Conservation (phyloP, 371 early-diverging fungal genomes). For the Ordospora colligata region DNA sequence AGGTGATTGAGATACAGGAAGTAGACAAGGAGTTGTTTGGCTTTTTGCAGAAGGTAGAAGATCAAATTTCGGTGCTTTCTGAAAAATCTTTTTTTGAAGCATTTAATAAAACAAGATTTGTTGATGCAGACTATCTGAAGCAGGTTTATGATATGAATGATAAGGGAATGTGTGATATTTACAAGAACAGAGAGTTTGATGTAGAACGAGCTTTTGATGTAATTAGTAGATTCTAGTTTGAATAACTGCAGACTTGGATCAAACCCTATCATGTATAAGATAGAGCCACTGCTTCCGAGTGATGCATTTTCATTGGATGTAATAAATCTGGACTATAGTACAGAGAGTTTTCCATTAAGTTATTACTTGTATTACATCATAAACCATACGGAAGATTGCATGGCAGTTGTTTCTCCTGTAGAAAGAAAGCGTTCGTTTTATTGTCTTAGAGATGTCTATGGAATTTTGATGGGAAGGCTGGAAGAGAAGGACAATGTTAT, state of each 20-base stretch:
- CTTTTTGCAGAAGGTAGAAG: not conserved
- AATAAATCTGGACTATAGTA: constrained; percentile 48
- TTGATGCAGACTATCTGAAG: not conserved
- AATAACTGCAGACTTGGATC: not conserved
- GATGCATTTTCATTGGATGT: constrained; percentile 46
- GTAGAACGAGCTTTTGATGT: not conserved
- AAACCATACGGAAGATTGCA: constrained; percentile 38
- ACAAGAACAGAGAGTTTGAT: not conserved
- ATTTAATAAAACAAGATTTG: not conserved
- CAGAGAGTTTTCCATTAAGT: constrained; percentile 51
- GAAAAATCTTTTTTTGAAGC: not conserved
- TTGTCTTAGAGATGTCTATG: not conserved
- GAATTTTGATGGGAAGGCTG: constrained; percentile 57
- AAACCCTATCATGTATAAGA: constrained; percentile 26
- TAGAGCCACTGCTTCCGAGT: constrained; percentile 26
- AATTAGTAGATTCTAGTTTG: not conserved
- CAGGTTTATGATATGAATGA: not conserved
- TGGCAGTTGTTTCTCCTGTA: not conserved
- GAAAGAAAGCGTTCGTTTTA: not conserved
- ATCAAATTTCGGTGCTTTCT: not conserved
- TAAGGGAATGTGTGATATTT: not conserved
- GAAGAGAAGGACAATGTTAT: constrained; percentile 52
- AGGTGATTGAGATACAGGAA: not conserved
- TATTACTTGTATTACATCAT: constrained; percentile 56
- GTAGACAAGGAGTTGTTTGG: not conserved